phyloP scores from a whole-genome alignment of 2,329 filamentous ascomycete species.

The Tolypocladium album region DNA sequence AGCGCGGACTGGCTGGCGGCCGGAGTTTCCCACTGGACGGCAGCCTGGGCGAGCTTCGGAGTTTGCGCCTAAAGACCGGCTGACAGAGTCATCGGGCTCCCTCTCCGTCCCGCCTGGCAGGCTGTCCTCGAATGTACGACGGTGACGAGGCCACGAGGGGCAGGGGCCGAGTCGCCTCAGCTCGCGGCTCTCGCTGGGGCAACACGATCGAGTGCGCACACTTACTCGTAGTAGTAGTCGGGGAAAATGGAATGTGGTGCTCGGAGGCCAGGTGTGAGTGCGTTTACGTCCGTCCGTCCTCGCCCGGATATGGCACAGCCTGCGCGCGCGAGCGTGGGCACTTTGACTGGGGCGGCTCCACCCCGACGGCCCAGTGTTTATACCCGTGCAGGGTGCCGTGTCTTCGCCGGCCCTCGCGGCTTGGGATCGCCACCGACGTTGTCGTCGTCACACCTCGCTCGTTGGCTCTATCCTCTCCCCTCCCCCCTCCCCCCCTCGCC shows the following conservation, averaged over 20 bases:
- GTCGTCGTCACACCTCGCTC: background rate
- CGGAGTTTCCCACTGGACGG: background rate
- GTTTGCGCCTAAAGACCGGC: background rate
- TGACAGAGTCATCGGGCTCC: background rate
- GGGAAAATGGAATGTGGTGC: too few species aligned
- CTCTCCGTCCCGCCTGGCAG: too few species aligned
- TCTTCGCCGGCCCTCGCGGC: background rate
- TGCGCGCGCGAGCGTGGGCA: too few species aligned
- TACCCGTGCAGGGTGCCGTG: background rate
- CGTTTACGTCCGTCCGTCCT: too few species aligned
- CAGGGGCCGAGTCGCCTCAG: too few species aligned
- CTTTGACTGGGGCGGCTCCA: background rate
- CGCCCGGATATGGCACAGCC: too few species aligned
- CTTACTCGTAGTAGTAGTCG: too few species aligned
- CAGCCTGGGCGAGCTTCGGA: background rate
- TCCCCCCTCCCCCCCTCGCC: background rate
- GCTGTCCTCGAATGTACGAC: too few species aligned
- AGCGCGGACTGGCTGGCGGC: background rate
- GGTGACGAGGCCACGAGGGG: too few species aligned
- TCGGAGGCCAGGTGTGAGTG: too few species aligned
- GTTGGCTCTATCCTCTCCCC: background rate
- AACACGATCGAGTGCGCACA: too few species aligned
- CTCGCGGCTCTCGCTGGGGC: too few species aligned
- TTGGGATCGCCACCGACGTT: background rate
- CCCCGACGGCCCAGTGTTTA: background rate